A percentile compares a stretch with the other conserved stretches of the same genome.
These are phyloP conservation scores for Barnettozyma californica DNA, from an alignment of 805 yeast species.

Conservation along the genomic window DNA sequence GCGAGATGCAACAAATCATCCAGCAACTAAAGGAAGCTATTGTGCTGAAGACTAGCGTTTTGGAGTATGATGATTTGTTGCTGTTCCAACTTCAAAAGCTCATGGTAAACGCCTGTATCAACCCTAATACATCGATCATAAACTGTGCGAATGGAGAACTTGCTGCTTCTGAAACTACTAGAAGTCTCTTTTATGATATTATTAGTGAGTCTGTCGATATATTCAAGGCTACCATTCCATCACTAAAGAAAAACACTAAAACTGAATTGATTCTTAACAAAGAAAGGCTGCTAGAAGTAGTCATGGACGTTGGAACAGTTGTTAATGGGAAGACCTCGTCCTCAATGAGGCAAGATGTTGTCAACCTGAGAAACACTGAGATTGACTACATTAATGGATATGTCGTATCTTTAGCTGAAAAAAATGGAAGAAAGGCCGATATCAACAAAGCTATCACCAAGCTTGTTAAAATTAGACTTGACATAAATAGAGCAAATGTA, in stretches of 20 bases:
- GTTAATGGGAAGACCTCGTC: conserved; percentile 50
- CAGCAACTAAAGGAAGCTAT: conserved; percentile 25
- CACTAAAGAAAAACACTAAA: conserved; percentile 22
- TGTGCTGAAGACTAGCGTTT: conserved; percentile 25
- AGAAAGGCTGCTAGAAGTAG: conserved; percentile 29
- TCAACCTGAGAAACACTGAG: conserved; percentile 57
- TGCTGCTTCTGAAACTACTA: conserved; percentile 42
- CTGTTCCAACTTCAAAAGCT: conserved; percentile 70
- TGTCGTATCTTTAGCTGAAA: conserved; percentile 50
- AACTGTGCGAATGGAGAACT: conserved; percentile 79
- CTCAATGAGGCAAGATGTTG: conserved; percentile 51
- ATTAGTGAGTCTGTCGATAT: conserved; percentile 30
- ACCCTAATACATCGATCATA: conserved; percentile 73
- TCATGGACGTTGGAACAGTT: conserved; percentile 37
- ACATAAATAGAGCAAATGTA: conserved; percentile 12
- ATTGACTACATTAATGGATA: conserved; percentile 83
- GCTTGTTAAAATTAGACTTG: conserved; percentile 30
- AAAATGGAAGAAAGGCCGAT: conserved; percentile 30
- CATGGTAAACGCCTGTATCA: conserved; percentile 75
- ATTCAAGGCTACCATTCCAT: conserved; percentile 28
- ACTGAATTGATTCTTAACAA: conserved; percentile 22
- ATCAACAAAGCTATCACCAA: conserved; percentile 30
- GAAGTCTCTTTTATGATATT: conserved; percentile 28
- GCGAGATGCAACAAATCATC: conserved; percentile 19
- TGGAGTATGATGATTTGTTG: conserved; percentile 43